A percentile compares a stretch with the other conserved stretches of the same genome.
Evolutionary conservation across 2,329 filamentous ascomycete species (phyloP).

Genomic region (Fusarium redolens): DNA sequence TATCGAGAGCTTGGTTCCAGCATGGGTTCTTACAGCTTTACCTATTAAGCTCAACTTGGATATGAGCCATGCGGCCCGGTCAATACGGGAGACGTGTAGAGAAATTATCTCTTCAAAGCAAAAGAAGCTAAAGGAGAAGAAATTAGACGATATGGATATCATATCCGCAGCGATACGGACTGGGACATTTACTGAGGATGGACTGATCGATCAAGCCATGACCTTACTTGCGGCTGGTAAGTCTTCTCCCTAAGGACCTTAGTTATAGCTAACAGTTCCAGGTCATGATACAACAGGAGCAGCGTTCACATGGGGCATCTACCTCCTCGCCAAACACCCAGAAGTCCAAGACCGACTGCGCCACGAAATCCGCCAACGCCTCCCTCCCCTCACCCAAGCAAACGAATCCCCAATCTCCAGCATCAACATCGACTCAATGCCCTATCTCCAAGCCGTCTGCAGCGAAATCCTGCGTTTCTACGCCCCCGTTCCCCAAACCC

Average conservation of each 20-base stretch:
- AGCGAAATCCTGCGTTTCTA: constrained; percentile 80
- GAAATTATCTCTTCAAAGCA: constrained; percentile 79
- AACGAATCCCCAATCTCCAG: constrained; percentile 48
- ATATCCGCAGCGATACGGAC: constrained; percentile 82
- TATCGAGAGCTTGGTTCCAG: constrained; percentile 69
- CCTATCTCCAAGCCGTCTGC: constrained; percentile 83
- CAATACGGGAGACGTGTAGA: constrained; percentile 73
- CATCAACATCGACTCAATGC: constrained; percentile 74
- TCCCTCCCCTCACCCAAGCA: constrained; percentile 60
- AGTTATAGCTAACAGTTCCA: background rate
- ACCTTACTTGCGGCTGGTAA: constrained; percentile 74
- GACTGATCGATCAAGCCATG: constrained; percentile 88
- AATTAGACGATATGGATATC: constrained; percentile 73
- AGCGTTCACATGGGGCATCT: constrained; percentile 78
- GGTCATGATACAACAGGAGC: constrained; percentile 84
- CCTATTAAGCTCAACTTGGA: constrained; percentile 78
- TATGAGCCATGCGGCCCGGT: constrained; percentile 64
- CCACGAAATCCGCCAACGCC: constrained; percentile 70
- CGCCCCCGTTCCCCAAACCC: constrained; percentile 76
- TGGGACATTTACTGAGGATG: constrained; percentile 79
- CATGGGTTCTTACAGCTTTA: constrained; percentile 68
- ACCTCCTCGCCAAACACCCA: constrained; percentile 73
- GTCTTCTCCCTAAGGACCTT: background rate
- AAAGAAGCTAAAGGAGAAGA: constrained; percentile 57
- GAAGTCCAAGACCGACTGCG: constrained; percentile 76